Evolutionary conservation across 1,284 basidiomycete species (phyloP), one percentile per base, ranked within the genome.

Genomic region (Coniophora puteana): DNA sequence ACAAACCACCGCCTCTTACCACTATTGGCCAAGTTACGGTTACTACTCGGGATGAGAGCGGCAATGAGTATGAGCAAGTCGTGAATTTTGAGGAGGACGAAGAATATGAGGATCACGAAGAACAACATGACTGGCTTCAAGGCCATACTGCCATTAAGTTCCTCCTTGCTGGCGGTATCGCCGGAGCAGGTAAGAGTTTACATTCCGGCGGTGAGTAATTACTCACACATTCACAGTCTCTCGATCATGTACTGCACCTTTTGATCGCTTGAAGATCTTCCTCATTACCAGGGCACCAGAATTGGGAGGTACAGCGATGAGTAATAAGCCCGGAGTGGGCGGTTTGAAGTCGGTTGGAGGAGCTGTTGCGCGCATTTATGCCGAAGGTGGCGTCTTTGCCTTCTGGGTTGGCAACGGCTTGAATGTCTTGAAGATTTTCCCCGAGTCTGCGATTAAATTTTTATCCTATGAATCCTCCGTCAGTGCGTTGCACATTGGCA

Each of bases 401-500:
- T 99, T 99, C 62, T 99, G 96, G 95, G 91, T 85, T 33, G 87
- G 87, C 12, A 89, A 90, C 55, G 88, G 84, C 24, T 67, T 88
- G 25, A 85, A 81, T 14, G 84, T 93, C 28, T 76, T 83, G 41
- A 99, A 99, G 70, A 97, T 99, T 51, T 89, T 98, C 52, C 95
- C 87, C 23, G 94, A 98, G 69, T 93, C 89, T 31, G 96, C 96
- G 14, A 98, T 99, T 77, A 99, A 98, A 66, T 99, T 99, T 68
- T 83, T 96, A 53, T 68, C 89, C 6, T 99, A 98, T 64, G 96
- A 99, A 66, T 89, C 90, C 48, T 83, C 89, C 40, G 89, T 91
- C 53, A 64, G 80, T 78, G 28, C 38, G 39, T 43, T 50, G 22
- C 37, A 48, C 43, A 45, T 47, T 17, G 13, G 28, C 31, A 41